Percentiles rank a stretch among this genome's conserved stretches.
Conservation (phyloP, 495 filamentous ascomycete species). For the Penicillium malachiteum region DNA sequence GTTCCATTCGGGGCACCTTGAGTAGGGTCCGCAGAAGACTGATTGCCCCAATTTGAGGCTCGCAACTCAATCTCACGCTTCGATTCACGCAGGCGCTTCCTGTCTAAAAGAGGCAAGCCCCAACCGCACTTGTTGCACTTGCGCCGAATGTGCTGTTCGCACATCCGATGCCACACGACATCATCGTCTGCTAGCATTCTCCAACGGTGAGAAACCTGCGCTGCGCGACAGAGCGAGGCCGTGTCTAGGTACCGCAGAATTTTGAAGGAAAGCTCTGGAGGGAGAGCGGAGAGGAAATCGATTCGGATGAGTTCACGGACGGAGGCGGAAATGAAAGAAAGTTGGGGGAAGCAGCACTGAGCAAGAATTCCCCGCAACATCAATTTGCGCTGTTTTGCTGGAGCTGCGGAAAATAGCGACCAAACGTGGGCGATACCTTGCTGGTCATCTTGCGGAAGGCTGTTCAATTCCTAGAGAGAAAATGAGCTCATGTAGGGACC, state of each 20-base stretch:
- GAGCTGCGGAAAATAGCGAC: conserved; percentile 95
- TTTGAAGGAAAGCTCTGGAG: conserved; percentile 88
- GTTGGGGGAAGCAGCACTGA: conserved; percentile 95
- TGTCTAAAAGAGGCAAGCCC: conserved; percentile 86
- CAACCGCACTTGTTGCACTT: conserved; percentile 98
- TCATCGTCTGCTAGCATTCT: conserved; percentile 87
- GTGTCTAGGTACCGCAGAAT: conserved; percentile 92
- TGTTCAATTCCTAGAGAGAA: conserved; percentile 67
- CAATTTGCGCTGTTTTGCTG: conserved; percentile 86
- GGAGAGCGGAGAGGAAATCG: conserved; percentile 87
- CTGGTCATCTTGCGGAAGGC: conserved; percentile 76
- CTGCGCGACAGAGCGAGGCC: conserved; percentile 92
- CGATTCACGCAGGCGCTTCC: conserved; percentile 81
- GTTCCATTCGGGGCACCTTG: conserved; percentile 18
- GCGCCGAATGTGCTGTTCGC: conserved; percentile 94
- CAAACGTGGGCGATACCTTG: conserved; percentile 93
- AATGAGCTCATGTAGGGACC: conserved; percentile 1
- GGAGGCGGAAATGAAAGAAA: conserved; percentile 83
- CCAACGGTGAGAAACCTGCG: conserved; percentile 91
- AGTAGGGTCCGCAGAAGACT: conserved; percentile 20
- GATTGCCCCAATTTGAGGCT: conserved; percentile 52
- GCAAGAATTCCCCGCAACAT: conserved; percentile 94
- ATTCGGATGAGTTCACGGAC: conserved; percentile 92
- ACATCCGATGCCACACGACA: conserved; percentile 98
- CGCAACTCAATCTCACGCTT: conserved; percentile 81